These are phyloP conservation scores for Botrytis galanthina DNA, from an alignment of 2,329 filamentous ascomycete species.

Conservation along the genomic window DNA sequence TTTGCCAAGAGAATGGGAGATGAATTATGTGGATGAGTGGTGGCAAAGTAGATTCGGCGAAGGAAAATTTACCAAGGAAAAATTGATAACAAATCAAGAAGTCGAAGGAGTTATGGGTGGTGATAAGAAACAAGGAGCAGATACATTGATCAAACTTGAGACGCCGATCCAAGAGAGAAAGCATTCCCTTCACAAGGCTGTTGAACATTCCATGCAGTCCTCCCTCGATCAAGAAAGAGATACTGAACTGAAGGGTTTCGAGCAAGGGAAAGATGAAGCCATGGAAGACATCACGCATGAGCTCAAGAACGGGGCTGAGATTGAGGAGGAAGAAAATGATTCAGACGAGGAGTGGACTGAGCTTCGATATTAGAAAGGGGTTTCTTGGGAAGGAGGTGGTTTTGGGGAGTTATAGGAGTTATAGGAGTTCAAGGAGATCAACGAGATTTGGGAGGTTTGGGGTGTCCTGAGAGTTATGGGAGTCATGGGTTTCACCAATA, in stretches of 20 bases:
- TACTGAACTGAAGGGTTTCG: background rate
- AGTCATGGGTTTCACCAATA: too few relatives aligned
- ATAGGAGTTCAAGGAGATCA: too few relatives aligned
- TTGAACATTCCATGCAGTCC: too few relatives aligned
- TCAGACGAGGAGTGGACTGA: background rate
- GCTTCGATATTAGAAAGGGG: background rate
- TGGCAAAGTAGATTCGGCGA: too few relatives aligned
- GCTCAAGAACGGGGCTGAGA: background rate
- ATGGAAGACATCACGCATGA: background rate
- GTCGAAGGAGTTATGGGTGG: too few relatives aligned
- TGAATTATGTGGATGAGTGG: too few relatives aligned
- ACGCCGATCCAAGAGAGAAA: background rate
- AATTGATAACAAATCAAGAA: too few relatives aligned
- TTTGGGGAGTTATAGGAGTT: too few relatives aligned
- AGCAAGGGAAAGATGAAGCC: background rate
- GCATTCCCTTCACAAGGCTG: fast-evolving
- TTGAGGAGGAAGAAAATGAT: fast-evolving
- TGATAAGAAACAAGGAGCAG: background rate
- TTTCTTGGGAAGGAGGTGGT: too few relatives aligned
- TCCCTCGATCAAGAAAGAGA: background rate
- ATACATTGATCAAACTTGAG: background rate
- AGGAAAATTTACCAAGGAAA: too few relatives aligned
- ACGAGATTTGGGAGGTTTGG: too few relatives aligned
- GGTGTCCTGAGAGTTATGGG: too few relatives aligned
- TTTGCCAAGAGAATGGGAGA: background rate